Evolutionary conservation across 306 rosid genomes (phyloP).

Genomic region (Cicer cuneatum): DNA sequence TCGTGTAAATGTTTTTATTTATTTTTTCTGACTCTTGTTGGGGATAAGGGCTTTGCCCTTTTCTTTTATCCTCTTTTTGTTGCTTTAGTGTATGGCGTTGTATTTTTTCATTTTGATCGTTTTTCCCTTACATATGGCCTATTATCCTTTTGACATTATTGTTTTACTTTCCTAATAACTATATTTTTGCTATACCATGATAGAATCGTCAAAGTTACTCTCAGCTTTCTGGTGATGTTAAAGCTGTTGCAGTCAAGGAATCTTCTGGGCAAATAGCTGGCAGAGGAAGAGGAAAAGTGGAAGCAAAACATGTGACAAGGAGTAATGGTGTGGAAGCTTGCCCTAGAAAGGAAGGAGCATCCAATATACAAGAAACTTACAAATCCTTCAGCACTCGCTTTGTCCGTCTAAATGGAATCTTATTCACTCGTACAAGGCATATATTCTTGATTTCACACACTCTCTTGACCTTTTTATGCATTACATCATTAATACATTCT

Average conservation of each 20-base stretch:
- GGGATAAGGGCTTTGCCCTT: constrained; percentile 20
- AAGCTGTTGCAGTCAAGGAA: constrained; percentile 64
- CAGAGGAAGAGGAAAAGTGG: constrained; percentile 73
- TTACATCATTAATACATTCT: constrained; percentile 17
- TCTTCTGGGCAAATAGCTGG: constrained; percentile 57
- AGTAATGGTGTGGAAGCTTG: constrained; percentile 51
- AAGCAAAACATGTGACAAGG: constrained; percentile 56
- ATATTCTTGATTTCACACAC: background rate
- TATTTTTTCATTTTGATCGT: background rate
- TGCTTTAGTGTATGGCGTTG: constrained; percentile 20
- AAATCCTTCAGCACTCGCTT: constrained; percentile 72
- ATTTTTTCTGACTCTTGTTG: background rate
- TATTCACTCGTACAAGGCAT: constrained; percentile 93
- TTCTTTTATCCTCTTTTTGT: constrained; percentile 22
- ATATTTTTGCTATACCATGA: constrained; percentile 33
- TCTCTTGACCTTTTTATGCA: constrained; percentile 1
- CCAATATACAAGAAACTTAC: constrained; percentile 55
- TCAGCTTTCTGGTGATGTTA: constrained; percentile 68
- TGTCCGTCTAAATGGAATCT: constrained; percentile 93
- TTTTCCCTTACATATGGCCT: constrained; percentile 11
- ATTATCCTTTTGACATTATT: constrained; percentile 1
- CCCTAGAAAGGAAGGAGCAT: constrained; percentile 57
- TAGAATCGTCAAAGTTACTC: constrained; percentile 91
- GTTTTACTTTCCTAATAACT: constrained; percentile 15
- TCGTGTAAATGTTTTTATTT: constrained; percentile 15